A percentile compares a stretch with the other conserved stretches of the same genome.
phyloP scores from a whole-genome alignment of 139 green algal genomes.

The Raphidocelis subcapitata region DNA sequence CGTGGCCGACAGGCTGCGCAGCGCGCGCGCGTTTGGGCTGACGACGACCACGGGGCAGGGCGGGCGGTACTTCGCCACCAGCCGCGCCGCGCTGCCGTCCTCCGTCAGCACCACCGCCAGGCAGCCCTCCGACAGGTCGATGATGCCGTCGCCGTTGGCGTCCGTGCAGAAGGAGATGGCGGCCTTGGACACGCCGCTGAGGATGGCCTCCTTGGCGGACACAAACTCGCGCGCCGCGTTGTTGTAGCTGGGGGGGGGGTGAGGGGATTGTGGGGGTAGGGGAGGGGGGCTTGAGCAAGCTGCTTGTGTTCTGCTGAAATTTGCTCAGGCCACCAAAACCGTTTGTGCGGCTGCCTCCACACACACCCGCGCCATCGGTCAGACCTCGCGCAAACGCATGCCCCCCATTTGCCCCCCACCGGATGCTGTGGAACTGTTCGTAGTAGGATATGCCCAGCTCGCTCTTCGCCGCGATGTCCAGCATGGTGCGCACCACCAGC shows the following conservation, averaged over 20 bases:
- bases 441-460: slow-evolving; percentile 58
- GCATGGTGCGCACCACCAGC: slow-evolving; percentile 49
- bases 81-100: slow-evolving; percentile 29
- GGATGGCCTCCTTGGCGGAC: slow-evolving; percentile 29
- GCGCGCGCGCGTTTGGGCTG: slow-evolving; percentile 41
- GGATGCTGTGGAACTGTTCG: slow-evolving; percentile 50
- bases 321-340: neutral
- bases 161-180: slow-evolving; percentile 44
- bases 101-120: slow-evolving; percentile 20
- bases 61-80: slow-evolving; percentile 70
- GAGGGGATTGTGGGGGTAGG: too few species aligned
- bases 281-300: neutral
- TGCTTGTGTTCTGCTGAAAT: neutral
- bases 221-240: slow-evolving; percentile 23
- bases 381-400: too few species aligned
- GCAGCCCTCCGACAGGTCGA: slow-evolving; percentile 38
- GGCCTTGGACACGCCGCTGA: slow-evolving; percentile 30
- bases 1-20: slow-evolving; percentile 35
- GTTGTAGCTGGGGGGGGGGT: slow-evolving; percentile 21
- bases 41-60: slow-evolving; percentile 51
- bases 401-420: too few species aligned
- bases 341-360: neutral
- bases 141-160: slow-evolving; percentile 42
- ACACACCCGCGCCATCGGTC: too few species aligned
- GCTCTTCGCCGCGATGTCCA: slow-evolving; percentile 57